Conservation (phyloP, 1,139 yeast genomes). For the Williopsis jadinii region DNA sequence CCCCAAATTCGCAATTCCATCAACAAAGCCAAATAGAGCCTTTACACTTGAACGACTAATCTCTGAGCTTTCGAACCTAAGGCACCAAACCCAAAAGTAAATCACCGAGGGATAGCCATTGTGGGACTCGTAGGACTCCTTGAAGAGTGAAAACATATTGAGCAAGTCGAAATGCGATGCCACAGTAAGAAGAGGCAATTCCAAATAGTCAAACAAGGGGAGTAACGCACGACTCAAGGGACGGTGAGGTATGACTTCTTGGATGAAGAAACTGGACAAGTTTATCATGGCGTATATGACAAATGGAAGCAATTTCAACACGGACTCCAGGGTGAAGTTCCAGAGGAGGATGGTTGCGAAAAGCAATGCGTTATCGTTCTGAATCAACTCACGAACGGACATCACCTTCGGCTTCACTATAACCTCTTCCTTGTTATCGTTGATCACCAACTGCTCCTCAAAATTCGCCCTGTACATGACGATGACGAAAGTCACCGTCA, state of each 20-base stretch:
- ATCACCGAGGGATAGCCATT: slow-evolving; percentile 28
- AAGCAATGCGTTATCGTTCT: slow-evolving; percentile 41
- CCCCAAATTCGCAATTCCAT: slow-evolving; percentile 4
- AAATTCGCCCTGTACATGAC: slow-evolving; percentile 27
- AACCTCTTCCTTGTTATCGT: slow-evolving; percentile 10
- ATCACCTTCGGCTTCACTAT: slow-evolving; percentile 7
- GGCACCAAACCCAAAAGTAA: slow-evolving; percentile 32
- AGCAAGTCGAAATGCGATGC: slow-evolving; percentile 37
- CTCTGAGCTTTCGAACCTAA: slow-evolving; percentile 39
- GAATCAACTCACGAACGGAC: slow-evolving; percentile 31
- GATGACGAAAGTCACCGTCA: slow-evolving; percentile 27
- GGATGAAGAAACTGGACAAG: slow-evolving; percentile 30
- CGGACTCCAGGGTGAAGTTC: slow-evolving; percentile 25
- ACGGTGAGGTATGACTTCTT: slow-evolving; percentile 31
- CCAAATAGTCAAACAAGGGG: slow-evolving; percentile 18
- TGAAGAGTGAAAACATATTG: slow-evolving; percentile 26
- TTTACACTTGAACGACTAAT: slow-evolving; percentile 31
- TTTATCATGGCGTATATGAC: slow-evolving; percentile 41
- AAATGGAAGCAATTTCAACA: slow-evolving; percentile 37
- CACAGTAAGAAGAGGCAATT: slow-evolving; percentile 25
- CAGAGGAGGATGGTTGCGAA: slow-evolving; percentile 33
- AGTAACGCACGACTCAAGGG: slow-evolving; percentile 28
- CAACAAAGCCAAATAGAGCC: slow-evolving; percentile 22
- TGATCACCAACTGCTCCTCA: slow-evolving; percentile 11
- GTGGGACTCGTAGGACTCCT: slow-evolving; percentile 24